A percentile compares a stretch with the other conserved stretches of the same genome.
Evolutionary conservation across 257 asterid genomes (phyloP).

Genomic region (Jacaranda mimosifolia): DNA sequence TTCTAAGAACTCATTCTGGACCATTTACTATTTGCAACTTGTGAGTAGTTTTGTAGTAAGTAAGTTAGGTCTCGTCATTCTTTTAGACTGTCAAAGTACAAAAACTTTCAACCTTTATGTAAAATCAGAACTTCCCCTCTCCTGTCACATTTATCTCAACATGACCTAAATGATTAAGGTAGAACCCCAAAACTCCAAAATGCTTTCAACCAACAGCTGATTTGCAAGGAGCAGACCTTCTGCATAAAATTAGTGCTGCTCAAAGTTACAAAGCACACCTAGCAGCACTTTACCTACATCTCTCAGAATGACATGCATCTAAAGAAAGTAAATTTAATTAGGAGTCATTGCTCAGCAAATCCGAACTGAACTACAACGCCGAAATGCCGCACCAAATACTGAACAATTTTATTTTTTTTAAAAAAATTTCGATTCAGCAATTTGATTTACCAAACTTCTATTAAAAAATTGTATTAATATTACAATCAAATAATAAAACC

Average conservation of each 20-base stretch:
- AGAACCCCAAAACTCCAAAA: not conserved
- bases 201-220: not conserved
- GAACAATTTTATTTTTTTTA: too few species aligned
- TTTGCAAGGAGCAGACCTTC: slow-evolving; percentile 14
- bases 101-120: not conserved
- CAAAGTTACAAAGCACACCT: not conserved
- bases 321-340: not conserved
- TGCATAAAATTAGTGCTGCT: not conserved
- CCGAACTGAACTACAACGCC: too few species aligned
- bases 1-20: not conserved
- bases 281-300: not conserved
- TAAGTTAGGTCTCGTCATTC: not conserved
- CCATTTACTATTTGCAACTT: too few species aligned
- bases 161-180: not conserved
- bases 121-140: not conserved
- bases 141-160: not conserved
- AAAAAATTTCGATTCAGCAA: too few species aligned
- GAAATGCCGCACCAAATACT: too few species aligned
- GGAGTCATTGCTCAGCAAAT: too few species aligned
- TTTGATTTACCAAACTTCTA: too few species aligned
- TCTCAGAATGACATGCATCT: not conserved
- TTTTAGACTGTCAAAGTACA: not conserved
- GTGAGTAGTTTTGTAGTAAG: not conserved
- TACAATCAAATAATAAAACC: too few species aligned
- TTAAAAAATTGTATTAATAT: too few species aligned